phyloP scores from a whole-genome alignment of 1,284 basidiomycete genomes.

The Somion occarium region DNA sequence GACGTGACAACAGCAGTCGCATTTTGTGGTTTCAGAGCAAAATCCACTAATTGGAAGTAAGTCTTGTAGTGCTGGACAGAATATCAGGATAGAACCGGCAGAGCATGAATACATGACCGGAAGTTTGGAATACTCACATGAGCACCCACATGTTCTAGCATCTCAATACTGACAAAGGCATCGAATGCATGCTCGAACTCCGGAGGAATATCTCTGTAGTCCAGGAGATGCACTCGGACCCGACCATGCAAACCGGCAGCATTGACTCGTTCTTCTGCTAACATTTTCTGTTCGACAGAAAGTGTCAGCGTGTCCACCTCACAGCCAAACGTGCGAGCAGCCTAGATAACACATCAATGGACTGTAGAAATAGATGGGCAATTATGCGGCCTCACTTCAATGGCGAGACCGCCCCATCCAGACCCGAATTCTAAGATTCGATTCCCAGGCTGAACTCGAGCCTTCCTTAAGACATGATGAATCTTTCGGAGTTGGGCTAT shows the following conservation, averaged over 20 bases:
- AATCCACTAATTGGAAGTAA: constrained; percentile 81
- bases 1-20: constrained; percentile 76
- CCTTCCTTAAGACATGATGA: constrained; percentile 69
- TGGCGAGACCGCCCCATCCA: constrained; percentile 89
- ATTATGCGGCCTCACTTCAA: constrained; percentile 54
- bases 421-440: constrained; percentile 88
- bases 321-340: constrained; percentile 65
- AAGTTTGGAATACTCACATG: constrained; percentile 32
- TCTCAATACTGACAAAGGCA: constrained; percentile 86
- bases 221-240: constrained; percentile 82
- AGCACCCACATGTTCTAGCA: constrained; percentile 83
- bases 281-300: constrained; percentile 79
- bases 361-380: background rate
- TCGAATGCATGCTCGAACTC: constrained; percentile 80
- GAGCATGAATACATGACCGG: background rate
- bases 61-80: constrained; percentile 46
- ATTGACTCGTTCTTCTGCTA: constrained; percentile 79
- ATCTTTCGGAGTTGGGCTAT: constrained; percentile 81
- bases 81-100: background rate
- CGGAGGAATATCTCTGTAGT: constrained; percentile 78
- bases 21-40: constrained; percentile 65
- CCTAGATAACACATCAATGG: constrained; percentile 32
- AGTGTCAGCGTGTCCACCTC: constrained; percentile 87
- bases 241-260: constrained; percentile 66
- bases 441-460: constrained; percentile 72